These are phyloP conservation scores for Pythium rhizo-oryzae DNA, from an alignment of 352 stramenopile species.

Conservation along the genomic window DNA sequence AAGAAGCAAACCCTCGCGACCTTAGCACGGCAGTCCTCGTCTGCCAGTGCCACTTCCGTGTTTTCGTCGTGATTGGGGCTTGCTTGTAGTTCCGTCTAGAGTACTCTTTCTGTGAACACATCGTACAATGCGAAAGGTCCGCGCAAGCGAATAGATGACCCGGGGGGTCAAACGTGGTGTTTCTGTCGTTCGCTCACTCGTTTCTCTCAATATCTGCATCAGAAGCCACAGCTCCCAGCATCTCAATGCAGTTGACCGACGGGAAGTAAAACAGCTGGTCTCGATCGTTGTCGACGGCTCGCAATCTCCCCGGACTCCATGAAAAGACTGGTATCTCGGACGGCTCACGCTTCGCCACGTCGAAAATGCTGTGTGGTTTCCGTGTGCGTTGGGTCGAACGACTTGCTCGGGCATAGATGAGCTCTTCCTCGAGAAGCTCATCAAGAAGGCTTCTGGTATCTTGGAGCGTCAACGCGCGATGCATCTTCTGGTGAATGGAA, in stretches of 20 bases:
- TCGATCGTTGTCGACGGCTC: conserved; percentile 47
- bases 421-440: conserved; percentile 58
- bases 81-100: background rate
- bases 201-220: conserved; percentile 45
- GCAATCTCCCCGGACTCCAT: conserved; percentile 46
- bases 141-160: background rate
- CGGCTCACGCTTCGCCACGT: conserved; percentile 16
- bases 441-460: conserved; percentile 69
- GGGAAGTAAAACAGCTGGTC: conserved; percentile 79
- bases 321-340: conserved; percentile 17
- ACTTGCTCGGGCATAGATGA: conserved; percentile 60
- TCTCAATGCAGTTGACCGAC: conserved; percentile 74
- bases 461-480: conserved; percentile 70
- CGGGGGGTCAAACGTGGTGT: background rate
- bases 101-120: background rate
- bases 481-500: conserved; percentile 68
- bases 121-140: background rate
- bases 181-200: conserved; percentile 10
- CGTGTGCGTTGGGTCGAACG: conserved; percentile 16
- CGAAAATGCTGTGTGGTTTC: conserved; percentile 30
- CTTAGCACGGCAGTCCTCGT: conserved; percentile 38
- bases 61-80: conserved; percentile 24
- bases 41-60: conserved; percentile 24
- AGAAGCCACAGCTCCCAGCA: conserved; percentile 59
- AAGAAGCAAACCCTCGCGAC: conserved; percentile 71